phyloP scores from a whole-genome alignment of 2,329 filamentous ascomycete genomes.

The Ceratocystis colombiana region DNA sequence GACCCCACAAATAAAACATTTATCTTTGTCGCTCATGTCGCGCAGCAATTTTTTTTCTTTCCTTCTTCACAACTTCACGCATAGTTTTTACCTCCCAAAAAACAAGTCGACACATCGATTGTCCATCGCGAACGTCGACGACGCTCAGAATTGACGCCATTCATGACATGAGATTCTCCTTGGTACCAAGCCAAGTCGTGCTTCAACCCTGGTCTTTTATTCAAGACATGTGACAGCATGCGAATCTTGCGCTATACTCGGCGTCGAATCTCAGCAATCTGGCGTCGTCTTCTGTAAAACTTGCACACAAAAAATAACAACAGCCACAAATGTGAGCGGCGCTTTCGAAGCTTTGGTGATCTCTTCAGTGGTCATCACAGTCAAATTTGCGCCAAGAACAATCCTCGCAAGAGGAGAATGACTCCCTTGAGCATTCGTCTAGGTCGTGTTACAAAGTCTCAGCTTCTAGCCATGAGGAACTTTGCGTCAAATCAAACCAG shows the following conservation, averaged over 20 bases:
- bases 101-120: background rate
- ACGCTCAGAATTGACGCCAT: no score
- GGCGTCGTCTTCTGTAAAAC: no score
- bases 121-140: background rate
- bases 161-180: no score
- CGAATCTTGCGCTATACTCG: background rate
- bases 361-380: constrained; percentile 64
- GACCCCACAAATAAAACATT: constrained; percentile 21
- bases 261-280: no score
- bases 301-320: background rate
- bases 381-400: constrained; percentile 80
- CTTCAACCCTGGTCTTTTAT: constrained; percentile 15
- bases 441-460: constrained; percentile 87
- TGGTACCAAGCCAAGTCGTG: background rate
- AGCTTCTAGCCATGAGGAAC: constrained; percentile 62
- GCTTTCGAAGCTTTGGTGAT: constrained; percentile 88
- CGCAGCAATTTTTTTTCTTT: background rate
- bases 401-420: constrained; percentile 41
- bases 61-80: background rate
- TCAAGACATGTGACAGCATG: background rate
- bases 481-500: constrained; percentile 79
- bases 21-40: constrained; percentile 14
- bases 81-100: background rate
- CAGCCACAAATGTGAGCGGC: constrained; percentile 38
- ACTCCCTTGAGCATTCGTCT: constrained; percentile 83